Evolutionary conservation across 2,329 filamentous ascomycete genomes (phyloP), one percentile per base, ranked within the genome.

Genomic region (Ustulina deusta): DNA sequence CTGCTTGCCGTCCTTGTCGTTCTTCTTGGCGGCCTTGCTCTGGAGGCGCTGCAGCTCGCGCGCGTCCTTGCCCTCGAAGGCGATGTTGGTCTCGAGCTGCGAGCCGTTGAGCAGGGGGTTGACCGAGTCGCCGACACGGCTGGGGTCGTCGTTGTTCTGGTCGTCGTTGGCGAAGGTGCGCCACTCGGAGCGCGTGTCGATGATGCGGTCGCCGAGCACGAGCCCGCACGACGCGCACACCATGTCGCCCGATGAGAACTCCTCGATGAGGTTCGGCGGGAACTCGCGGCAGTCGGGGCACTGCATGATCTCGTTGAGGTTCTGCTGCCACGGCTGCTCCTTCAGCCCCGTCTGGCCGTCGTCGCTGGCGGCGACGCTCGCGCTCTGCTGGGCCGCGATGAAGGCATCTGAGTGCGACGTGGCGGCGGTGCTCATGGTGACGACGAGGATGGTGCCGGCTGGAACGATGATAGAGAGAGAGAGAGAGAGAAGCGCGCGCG

Each of bases 161-260:
- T 99, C 97, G 77, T 99, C 96, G 79, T 98, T 98, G 78, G 94
- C 94, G 82, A 99, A 99, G 0, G 96, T 99, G 78, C 96, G 93
- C 96, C 96, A 99, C 83, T 99, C 96, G 55, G 94, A 97, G 70
- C 97, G 92, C 69, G 93, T 97, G 78, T 99, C 97, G 77, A 99
- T 94, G 78, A 96, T 94, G 72, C 93, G 91, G 76, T 95, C 92
- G 68, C 92, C 92, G 34, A 99, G 87, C 6, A 99, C 96, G 38
- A 97, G 86, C 42, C 96, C 96, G 76, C 96, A 99, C 69, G 91
- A 93, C 66, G 88, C 92, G 79, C 96, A 99, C 63, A 99, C 93
- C 79, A 97, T 93, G 80, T 99, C 96, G 71, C 93, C 93, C 40
- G 90, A 92, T 6, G 94, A 94, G 78, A 95, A 96, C 79, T 98